Evolutionary conservation across 495 filamentous ascomycete species (phyloP).

Genomic region (Penicillium egyptiacum): DNA sequence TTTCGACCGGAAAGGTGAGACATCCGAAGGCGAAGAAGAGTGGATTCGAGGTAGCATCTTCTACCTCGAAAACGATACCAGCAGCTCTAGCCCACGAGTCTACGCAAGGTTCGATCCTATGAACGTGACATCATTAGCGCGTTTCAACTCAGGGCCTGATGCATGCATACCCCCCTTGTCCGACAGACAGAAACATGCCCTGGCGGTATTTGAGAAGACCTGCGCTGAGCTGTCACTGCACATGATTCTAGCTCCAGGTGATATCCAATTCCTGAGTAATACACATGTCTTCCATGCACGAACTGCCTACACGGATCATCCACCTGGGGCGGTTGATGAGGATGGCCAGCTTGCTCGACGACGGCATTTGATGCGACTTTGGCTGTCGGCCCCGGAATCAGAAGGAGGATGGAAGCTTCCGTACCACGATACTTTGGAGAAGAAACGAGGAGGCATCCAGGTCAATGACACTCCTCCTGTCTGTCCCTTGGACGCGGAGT

Average conservation of each 20-base stretch:
- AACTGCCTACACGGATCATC: slow-evolving; percentile 63
- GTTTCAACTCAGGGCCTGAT: slow-evolving; percentile 56
- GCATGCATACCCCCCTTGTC: slow-evolving; percentile 60
- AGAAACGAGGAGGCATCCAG: slow-evolving; percentile 80
- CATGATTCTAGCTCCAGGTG: slow-evolving; percentile 70
- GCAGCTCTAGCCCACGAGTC: slow-evolving; percentile 36
- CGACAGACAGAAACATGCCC: slow-evolving; percentile 57
- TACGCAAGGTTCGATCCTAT: slow-evolving; percentile 64
- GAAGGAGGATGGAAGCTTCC: slow-evolving; percentile 82
- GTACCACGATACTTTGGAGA: slow-evolving; percentile 67
- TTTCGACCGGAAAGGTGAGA: slow-evolving; percentile 86
- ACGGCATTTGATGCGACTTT: slow-evolving; percentile 75
- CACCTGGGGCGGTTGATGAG: slow-evolving; percentile 39
- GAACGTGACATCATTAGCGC: slow-evolving; percentile 60
- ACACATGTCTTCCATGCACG: slow-evolving; percentile 64
- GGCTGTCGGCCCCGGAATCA: slow-evolving; percentile 70
- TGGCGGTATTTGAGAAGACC: slow-evolving; percentile 60
- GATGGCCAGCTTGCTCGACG: slow-evolving; percentile 46
- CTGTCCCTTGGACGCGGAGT: slow-evolving; percentile 66
- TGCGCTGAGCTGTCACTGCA: slow-evolving; percentile 63
- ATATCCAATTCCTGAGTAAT: slow-evolving; percentile 71
- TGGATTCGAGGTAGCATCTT: slow-evolving; percentile 71
- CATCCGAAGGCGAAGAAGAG: slow-evolving; percentile 63
- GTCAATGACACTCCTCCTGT: slow-evolving; percentile 67
- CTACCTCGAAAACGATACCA: slow-evolving; percentile 59